Conservation (phyloP, 495 filamentous ascomycete genomes). For the Endocarpon pusillum region DNA sequence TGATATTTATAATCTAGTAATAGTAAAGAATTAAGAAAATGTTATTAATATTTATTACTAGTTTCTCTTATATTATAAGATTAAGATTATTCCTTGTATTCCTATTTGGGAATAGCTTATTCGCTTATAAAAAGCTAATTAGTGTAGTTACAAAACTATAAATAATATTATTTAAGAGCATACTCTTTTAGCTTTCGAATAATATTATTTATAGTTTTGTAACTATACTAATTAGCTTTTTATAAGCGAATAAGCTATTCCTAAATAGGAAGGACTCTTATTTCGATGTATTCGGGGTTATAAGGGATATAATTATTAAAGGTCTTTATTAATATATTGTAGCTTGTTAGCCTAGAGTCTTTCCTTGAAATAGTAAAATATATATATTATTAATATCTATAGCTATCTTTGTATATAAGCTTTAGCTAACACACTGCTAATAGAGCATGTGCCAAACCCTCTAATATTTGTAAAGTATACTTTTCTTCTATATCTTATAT, state of each 20-base stretch:
- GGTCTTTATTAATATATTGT: slow-evolving; percentile 6
- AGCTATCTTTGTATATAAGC: slow-evolving; percentile 4
- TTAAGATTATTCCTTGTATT: slow-evolving; percentile 7
- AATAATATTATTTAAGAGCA: no score
- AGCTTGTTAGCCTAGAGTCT: not conserved
- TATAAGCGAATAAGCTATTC: no score
- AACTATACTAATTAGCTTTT: no score
- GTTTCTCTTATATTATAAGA: slow-evolving; percentile 4
- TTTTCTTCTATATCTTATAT: slow-evolving; percentile 5
- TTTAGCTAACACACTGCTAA: slow-evolving; percentile 4
- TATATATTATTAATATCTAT: slow-evolving; percentile 5
- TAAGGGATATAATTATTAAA: slow-evolving; percentile 3
- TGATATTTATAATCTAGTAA: slow-evolving; percentile 3
- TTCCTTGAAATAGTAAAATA: not conserved
- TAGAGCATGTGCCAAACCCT: slow-evolving; percentile 6
- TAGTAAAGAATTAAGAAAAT: no score
- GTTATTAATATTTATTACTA: no score
- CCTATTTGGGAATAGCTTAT: slow-evolving; percentile 5
- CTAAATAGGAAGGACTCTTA: no score
- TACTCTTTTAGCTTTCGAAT: no score
- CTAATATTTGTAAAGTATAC: slow-evolving; percentile 2
- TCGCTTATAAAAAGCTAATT: no score
- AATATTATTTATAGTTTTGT: no score
- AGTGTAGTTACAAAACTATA: no score
- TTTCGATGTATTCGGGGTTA: no score